Conservation (phyloP, 768 basidiomycete genomes). For the Stropharia rugosoannulata region DNA sequence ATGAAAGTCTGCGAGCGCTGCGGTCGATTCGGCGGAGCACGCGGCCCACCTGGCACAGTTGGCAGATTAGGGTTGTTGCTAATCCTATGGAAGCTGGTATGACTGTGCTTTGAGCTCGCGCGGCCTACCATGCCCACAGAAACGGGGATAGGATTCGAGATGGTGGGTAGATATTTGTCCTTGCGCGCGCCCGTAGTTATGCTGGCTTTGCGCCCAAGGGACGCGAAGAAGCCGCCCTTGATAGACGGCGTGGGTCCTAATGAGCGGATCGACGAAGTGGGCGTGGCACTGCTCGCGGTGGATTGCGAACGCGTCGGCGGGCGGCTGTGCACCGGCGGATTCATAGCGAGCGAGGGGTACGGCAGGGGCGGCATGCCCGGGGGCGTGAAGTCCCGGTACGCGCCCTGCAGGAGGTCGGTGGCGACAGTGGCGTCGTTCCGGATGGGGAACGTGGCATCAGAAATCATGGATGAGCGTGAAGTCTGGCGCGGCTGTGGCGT, state of each 20-base stretch:
- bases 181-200: conserved; percentile 25
- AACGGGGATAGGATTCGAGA: conserved; percentile 18
- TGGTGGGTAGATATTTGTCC: conserved; percentile 19
- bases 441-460: conserved; percentile 77
- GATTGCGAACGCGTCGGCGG: conserved; percentile 32
- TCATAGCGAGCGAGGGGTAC: conserved; percentile 67
- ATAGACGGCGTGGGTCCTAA: conserved; percentile 39
- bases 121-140: conserved; percentile 14
- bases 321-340: conserved; percentile 25
- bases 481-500: conserved; percentile 62
- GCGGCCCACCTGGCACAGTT: conserved; percentile 71
- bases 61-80: conserved; percentile 40
- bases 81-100: conserved; percentile 24
- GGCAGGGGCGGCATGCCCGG: conserved; percentile 64
- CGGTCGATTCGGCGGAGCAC: conserved; percentile 62
- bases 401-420: conserved; percentile 61
- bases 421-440: conserved; percentile 78
- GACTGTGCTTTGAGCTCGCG: conserved; percentile 8
- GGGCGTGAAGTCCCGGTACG: conserved; percentile 46
- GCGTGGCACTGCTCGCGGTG: conserved; percentile 31
- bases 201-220: conserved; percentile 72
- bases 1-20: conserved; percentile 70
- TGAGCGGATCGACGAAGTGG: conserved; percentile 53
- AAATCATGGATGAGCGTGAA: conserved; percentile 69
- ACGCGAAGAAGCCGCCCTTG: conserved; percentile 70